These are phyloP conservation scores for Flaveria bidentis DNA, from an alignment of 129 eudicot genomes.

Conservation along the genomic window DNA sequence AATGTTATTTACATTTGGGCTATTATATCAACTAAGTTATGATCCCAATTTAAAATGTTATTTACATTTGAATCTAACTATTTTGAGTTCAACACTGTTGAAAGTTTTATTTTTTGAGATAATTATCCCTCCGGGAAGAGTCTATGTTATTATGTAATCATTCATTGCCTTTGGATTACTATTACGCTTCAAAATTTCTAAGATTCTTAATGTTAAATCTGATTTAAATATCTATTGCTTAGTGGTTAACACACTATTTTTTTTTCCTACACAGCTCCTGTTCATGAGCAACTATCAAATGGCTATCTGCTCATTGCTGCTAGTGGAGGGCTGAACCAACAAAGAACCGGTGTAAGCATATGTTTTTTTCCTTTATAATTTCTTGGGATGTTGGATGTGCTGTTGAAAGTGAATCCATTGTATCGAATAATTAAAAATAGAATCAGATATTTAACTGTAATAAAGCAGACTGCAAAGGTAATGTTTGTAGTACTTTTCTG, in stretches of 20 bases:
- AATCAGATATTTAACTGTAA: not conserved
- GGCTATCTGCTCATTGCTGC: constrained; percentile 92
- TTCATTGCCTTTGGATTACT: constrained; percentile 12
- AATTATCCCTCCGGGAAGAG: not conserved
- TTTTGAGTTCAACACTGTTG: constrained; percentile 11
- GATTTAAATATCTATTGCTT: not conserved
- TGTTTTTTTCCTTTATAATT: constrained; percentile 8
- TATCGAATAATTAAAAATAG: not conserved
- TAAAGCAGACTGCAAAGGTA: not conserved
- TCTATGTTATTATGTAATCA: not conserved
- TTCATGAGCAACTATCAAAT: constrained; percentile 62
- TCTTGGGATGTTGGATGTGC: not conserved
- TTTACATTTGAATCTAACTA: constrained; percentile 5
- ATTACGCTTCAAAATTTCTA: not conserved
- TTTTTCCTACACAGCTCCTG: constrained; percentile 59
- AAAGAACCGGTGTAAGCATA: constrained; percentile 75
- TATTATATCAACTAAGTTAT: constrained; percentile 4
- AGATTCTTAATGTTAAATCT: constrained; percentile 1
- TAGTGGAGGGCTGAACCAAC: constrained; percentile 96
- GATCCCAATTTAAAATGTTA: not conserved
- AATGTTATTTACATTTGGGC: not conserved
- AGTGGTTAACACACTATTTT: not conserved
- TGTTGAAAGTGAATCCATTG: not conserved
- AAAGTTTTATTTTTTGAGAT: not conserved
- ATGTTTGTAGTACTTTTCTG: not conserved